phyloP scores from a whole-genome alignment of 2,329 filamentous ascomycete genomes.

The Lachnellula arida region DNA sequence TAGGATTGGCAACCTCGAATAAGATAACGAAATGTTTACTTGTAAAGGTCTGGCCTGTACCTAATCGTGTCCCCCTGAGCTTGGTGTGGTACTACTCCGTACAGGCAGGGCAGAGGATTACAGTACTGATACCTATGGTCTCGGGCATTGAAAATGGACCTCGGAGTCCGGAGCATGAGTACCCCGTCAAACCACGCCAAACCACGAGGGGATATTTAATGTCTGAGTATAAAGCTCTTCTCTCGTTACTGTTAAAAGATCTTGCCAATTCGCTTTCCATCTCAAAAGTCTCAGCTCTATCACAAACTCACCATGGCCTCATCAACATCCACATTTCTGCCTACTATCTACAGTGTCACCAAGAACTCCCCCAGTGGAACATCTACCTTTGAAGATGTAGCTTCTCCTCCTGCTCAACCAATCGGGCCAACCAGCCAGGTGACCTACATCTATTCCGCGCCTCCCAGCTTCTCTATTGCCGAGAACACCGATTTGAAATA shows the following conservation, averaged over 20 bases:
- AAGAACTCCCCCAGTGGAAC: conserved; percentile 1
- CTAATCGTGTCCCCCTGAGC: too few relatives aligned
- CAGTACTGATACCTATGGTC: too few relatives aligned
- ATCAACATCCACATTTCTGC: not conserved
- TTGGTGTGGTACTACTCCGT: too few relatives aligned
- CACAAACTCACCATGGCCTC: not conserved
- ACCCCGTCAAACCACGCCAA: too few relatives aligned
- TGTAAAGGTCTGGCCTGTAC: too few relatives aligned
- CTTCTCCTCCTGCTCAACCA: not conserved
- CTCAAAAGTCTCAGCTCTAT: too few relatives aligned
- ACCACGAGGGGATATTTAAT: too few relatives aligned
- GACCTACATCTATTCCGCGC: conserved; percentile 16
- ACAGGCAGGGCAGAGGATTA: too few relatives aligned
- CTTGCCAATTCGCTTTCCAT: not conserved
- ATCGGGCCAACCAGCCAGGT: not conserved
- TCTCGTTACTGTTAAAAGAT: not conserved
- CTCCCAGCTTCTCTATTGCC: conserved; percentile 4
- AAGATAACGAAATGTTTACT: too few relatives aligned
- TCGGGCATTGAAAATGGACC: too few relatives aligned
- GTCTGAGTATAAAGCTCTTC: too few relatives aligned
- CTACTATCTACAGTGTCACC: conserved; percentile 2
- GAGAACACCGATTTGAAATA: conserved; percentile 7
- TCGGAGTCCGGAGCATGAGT: too few relatives aligned
- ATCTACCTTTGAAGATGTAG: not conserved
- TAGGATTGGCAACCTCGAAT: conserved; percentile 23